Conservation (phyloP, 192 early-diverging fungal genomes). For the Chytriomyces hyalinus region DNA sequence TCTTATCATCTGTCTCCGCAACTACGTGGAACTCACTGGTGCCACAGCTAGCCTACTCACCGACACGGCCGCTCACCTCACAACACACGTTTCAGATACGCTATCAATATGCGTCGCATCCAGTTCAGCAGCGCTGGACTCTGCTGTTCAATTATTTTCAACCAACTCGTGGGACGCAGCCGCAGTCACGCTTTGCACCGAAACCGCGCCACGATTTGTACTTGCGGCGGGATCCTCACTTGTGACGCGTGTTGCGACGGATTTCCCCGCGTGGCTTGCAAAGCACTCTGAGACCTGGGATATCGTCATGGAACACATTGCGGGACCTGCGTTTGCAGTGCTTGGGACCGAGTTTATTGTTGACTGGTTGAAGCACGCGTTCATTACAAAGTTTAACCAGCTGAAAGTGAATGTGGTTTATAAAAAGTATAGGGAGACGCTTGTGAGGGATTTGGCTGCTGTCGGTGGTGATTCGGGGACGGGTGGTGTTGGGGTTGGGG, state of each 20-base stretch:
- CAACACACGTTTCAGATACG: no score
- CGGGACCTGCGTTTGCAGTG: slow-evolving; percentile 83
- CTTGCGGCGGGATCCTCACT: no score
- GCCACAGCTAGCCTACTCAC: slow-evolving; percentile 1
- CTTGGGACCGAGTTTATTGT: slow-evolving; percentile 88
- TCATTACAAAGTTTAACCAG: slow-evolving; percentile 97
- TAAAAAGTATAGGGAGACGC: slow-evolving; percentile 80
- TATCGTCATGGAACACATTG: slow-evolving; percentile 59
- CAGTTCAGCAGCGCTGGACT: not conserved
- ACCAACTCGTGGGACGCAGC: not conserved
- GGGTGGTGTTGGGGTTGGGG: not conserved
- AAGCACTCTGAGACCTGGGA: slow-evolving; percentile 47
- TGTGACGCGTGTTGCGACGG: not conserved
- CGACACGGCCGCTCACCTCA: not conserved
- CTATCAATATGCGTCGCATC: not conserved
- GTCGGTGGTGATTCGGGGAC: not conserved
- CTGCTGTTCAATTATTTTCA: slow-evolving; percentile 5
- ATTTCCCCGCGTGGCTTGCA: not conserved
- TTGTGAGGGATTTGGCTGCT: slow-evolving; percentile 84
- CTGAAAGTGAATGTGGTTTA: slow-evolving; percentile 84
- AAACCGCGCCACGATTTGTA: not conserved
- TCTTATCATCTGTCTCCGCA: slow-evolving; percentile 87
- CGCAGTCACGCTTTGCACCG: not conserved
- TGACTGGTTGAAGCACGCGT: slow-evolving; percentile 98
- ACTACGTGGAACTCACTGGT: slow-evolving; percentile 81